Base-by-base conservation (phyloP, 306 rosid genomes). In the Acacia acuminata region DNA sequence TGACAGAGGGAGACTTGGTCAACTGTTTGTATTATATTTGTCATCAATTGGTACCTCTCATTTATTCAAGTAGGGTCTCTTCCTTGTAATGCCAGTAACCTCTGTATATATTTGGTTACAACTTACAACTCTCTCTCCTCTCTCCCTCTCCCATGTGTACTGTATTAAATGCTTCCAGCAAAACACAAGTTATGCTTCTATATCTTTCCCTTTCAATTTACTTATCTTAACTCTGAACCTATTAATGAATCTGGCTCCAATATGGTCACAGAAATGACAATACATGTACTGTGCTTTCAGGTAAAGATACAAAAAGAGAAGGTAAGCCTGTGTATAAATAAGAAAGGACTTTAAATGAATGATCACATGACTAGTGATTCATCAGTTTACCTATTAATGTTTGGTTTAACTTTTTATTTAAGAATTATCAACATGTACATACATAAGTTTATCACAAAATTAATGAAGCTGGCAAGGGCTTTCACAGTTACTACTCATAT, bases 131-230 rank as follows among this genome's bases (percentile, higher is more conserved):
- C n/a, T 44, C 53, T 48, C 53, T 4, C 60, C 24, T 12, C 34
- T n/a, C 11, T 9, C 45, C 1, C 48, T 0, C 1, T 17, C 17
- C 10, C 53, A 70, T 76, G 75, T 64, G 77, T 25, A 48, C 73
- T 55, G 42, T 82, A 65, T 71, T 82, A 55, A 76, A 78, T 79
- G 74, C 71, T 85, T 24, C 32, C 3, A 38, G 20, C 43, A 13
- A 64, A 27, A 64, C 38, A 14, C 69, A 27, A 64, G 71, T 65
- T 65, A 34, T 15, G 22, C 71, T 15, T 30, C 63, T 20, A 8
- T 4, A 64, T 65, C 16, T 14, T 64, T 64, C 20, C 42, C 11
- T 64, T 56, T 3, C 16, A 65, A 65, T 32, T 32, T 65, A 15
- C 22, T 15, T 0, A 14, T 3, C 71, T 61, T 36, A 34, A 34